phyloP scores from a whole-genome alignment of 2,329 filamentous ascomycete species.

The Dactylella cylindrospora region DNA sequence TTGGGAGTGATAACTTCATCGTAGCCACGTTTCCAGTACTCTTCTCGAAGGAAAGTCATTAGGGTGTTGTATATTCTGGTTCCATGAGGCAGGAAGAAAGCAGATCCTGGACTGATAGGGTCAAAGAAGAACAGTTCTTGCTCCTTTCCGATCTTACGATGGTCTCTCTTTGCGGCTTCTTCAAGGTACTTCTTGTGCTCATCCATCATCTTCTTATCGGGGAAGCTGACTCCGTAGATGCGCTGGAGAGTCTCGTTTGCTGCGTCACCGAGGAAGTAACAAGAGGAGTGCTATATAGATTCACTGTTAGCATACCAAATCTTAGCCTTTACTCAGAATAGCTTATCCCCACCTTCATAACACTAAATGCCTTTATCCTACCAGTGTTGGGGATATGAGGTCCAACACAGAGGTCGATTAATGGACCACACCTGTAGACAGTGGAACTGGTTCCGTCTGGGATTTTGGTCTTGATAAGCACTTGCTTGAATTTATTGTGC shows the following conservation, averaged over 20 bases:
- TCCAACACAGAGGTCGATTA: conserved; percentile 93
- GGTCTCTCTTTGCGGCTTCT: conserved; percentile 96
- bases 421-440: conserved; percentile 87
- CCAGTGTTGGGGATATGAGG: conserved; percentile 93
- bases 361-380: conserved; percentile 89
- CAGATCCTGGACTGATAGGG: conserved; percentile 85
- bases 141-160: conserved; percentile 88
- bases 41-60: conserved; percentile 73
- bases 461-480: conserved; percentile 94
- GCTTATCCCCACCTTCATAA: conserved; percentile 71
- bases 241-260: conserved; percentile 93
- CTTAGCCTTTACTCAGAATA: too few species aligned
- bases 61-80: conserved; percentile 91
- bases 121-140: conserved; percentile 99
- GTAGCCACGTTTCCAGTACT: conserved; percentile 93
- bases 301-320: conserved; percentile 49
- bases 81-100: conserved; percentile 89
- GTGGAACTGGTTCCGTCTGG: conserved; percentile 86
- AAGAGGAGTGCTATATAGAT: conserved; percentile 66
- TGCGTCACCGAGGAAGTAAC: conserved; percentile 92
- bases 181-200: conserved; percentile 94
- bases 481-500: conserved; percentile 97
- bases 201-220: conserved; percentile 90
- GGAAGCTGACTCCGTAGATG: conserved; percentile 95
- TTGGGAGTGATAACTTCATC: conserved; percentile 94